These are phyloP conservation scores for Solanum dulcamara DNA, from an alignment of 257 asterid genomes.

Conservation along the genomic window DNA sequence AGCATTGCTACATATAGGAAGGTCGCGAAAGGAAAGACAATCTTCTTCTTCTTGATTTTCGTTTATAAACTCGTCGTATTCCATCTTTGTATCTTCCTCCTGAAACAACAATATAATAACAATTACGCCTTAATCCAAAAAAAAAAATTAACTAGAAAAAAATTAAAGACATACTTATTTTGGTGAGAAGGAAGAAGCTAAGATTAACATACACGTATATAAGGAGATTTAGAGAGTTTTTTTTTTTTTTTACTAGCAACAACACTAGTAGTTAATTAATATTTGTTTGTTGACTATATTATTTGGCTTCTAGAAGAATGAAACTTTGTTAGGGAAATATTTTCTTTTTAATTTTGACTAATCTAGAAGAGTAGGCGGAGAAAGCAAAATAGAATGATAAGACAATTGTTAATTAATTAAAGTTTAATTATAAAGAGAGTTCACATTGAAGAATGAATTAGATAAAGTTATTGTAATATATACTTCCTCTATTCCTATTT, in stretches of 20 bases:
- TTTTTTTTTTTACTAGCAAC: neutral
- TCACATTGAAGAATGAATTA: neutral
- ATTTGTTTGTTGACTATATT: neutral
- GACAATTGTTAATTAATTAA: neutral
- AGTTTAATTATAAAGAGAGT: neutral
- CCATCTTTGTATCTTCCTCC: neutral
- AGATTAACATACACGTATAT: neutral
- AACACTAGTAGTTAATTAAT: neutral
- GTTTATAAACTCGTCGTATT: neutral
- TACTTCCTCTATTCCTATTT: too few relatives aligned
- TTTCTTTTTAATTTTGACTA: neutral
- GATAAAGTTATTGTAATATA: too few relatives aligned
- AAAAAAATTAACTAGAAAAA: neutral
- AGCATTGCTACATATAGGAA: neutral
- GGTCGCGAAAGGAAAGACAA: neutral
- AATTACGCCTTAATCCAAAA: fast-evolving
- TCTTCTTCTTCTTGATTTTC: neutral
- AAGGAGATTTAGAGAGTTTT: neutral
- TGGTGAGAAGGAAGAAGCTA: neutral
- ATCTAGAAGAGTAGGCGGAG: neutral
- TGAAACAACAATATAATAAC: neutral
- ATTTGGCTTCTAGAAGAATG: neutral
- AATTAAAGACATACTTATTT: neutral
- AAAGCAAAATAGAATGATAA: neutral
- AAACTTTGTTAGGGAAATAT: neutral